Evolutionary conservation across 441 rosid species (phyloP).

Genomic region (Codiaeum variegatum): DNA sequence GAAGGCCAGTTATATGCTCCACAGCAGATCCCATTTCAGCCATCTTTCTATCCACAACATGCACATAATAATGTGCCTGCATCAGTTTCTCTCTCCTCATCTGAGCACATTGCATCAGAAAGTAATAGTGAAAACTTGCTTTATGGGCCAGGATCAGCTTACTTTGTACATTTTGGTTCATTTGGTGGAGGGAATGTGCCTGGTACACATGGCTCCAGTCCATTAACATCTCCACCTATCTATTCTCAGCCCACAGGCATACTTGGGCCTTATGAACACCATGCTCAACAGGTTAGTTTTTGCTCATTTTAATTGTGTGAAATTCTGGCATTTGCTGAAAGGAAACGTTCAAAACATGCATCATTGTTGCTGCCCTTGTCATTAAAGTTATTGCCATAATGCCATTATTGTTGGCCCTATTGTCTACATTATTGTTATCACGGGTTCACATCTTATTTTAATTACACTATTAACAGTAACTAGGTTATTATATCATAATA

Average conservation of each 20-base stretch:
- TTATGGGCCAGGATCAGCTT: constrained; percentile 51
- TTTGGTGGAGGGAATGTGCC: constrained; percentile 48
- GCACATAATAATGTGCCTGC: constrained; percentile 42
- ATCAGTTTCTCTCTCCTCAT: constrained; percentile 37
- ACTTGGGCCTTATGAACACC: constrained; percentile 70
- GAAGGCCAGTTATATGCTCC: constrained; percentile 56
- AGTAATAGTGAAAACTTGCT: constrained; percentile 36
- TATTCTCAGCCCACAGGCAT: constrained; percentile 75
- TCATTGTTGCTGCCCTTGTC: not conserved
- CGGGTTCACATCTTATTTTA: not conserved
- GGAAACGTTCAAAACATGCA: not conserved
- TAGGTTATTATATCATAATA: not conserved
- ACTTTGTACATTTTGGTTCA: constrained; percentile 48
- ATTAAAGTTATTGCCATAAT: not conserved
- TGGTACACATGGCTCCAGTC: constrained; percentile 38
- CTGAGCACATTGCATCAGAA: constrained; percentile 44
- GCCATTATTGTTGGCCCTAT: not conserved
- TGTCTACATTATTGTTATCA: not conserved
- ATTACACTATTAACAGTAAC: not conserved
- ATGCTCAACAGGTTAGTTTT: constrained; percentile 49
- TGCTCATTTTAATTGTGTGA: not conserved
- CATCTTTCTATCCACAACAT: constrained; percentile 43
- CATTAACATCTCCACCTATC: constrained; percentile 39
- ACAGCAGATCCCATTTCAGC: constrained; percentile 51
- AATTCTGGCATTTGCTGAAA: not conserved